A percentile compares a stretch with the other conserved stretches of the same genome.
Conservation (phyloP, 1,284 basidiomycete genomes). For the Ustilago curta region DNA sequence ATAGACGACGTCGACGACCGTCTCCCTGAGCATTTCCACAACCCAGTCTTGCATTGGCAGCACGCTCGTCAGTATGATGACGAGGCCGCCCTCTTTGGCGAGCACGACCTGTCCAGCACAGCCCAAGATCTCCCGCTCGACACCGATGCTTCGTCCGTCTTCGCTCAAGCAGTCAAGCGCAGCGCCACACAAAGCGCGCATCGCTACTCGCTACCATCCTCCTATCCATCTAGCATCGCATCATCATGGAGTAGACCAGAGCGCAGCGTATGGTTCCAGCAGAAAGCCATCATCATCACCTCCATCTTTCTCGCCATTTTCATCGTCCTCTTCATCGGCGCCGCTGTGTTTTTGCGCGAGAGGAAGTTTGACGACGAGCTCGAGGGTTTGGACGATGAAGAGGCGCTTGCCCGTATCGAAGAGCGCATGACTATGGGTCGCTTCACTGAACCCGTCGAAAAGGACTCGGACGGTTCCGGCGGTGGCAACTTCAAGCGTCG, state of each 20-base stretch:
- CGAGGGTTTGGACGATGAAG: conserved; percentile 49
- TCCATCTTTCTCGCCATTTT: conserved; percentile 68
- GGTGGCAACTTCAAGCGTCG: conserved; percentile 23
- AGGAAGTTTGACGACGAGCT: conserved; percentile 56
- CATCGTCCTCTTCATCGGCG: conserved; percentile 67
- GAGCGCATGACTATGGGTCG: conserved; percentile 49
- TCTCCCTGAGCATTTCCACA: conserved; percentile 9
- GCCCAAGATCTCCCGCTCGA: conserved; percentile 6
- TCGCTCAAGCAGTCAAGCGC: neutral
- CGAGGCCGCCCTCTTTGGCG: conserved; percentile 22
- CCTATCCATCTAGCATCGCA: conserved; percentile 54
- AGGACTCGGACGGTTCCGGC: conserved; percentile 4
- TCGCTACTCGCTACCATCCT: conserved; percentile 47
- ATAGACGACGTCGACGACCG: conserved; percentile 28
- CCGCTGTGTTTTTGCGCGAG: conserved; percentile 65
- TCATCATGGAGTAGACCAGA: conserved; percentile 54
- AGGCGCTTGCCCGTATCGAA: conserved; percentile 40
- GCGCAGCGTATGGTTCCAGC: conserved; percentile 63
- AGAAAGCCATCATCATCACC: conserved; percentile 65
- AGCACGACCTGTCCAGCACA: conserved; percentile 22
- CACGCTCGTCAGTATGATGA: conserved; percentile 31
- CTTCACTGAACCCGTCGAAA: conserved; percentile 28
- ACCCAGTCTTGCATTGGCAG: conserved; percentile 20
- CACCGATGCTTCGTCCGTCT: neutral
- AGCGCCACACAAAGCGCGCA: conserved; percentile 17